A percentile compares a stretch with the other conserved stretches of the same genome.
Evolutionary conservation across 148 eudicot genomes (phyloP).

Genomic region (Rhododendron vialii): DNA sequence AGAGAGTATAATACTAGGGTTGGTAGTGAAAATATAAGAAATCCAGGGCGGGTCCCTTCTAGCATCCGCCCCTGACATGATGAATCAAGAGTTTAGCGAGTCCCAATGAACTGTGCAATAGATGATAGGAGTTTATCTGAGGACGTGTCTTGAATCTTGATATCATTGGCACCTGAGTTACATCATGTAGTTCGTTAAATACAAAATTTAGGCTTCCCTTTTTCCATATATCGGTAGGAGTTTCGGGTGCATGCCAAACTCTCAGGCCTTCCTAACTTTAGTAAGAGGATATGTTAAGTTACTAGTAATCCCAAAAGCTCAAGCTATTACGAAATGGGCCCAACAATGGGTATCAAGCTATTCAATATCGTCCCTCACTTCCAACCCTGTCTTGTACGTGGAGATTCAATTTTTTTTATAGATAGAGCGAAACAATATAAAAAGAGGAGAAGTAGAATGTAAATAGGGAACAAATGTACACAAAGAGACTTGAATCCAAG

Average conservation of each 20-base stretch:
- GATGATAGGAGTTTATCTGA: background rate
- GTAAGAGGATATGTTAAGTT: background rate
- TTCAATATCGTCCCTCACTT: background rate
- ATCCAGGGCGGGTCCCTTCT: background rate
- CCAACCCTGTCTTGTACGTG: background rate
- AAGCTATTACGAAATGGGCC: background rate
- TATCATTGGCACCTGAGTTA: background rate
- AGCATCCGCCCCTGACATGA: background rate
- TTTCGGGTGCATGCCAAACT: background rate
- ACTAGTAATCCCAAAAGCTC: background rate
- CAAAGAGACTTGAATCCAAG: background rate
- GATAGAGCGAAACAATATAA: background rate
- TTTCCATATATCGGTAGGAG: background rate
- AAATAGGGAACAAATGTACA: background rate
- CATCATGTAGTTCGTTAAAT: background rate
- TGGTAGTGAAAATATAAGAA: background rate
- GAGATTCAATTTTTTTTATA: background rate
- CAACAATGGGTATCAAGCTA: background rate
- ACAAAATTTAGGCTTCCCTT: background rate
- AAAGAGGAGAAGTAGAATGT: background rate
- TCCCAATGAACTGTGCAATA: background rate
- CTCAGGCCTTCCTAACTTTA: background rate
- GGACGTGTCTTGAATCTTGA: background rate
- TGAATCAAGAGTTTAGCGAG: background rate
- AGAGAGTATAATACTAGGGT: background rate